Base-by-base conservation (phyloP, 2,329 filamentous ascomycete species). In the Cladophialophora yegresii region DNA sequence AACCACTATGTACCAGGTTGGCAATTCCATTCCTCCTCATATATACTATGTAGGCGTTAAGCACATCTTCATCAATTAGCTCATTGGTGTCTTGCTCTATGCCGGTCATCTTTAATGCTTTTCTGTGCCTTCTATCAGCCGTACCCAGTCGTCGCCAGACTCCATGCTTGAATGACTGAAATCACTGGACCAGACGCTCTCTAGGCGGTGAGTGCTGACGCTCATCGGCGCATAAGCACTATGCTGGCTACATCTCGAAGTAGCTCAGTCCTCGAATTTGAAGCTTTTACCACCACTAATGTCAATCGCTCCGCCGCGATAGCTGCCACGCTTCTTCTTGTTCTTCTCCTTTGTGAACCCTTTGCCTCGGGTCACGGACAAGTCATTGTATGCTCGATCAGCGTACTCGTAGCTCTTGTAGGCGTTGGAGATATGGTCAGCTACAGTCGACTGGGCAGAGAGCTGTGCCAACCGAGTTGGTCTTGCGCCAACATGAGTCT, bases 331-430 rank as follows among this genome's bases (percentile, higher is more conserved):
- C 84, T 92, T 93, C 85, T 92, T 95, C 84, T 99, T 99, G 81
- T 99, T 99, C 87, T 99, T 99, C 82, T 98, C 95, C 83, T 99
- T 99, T 65, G 93, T 98, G 80, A 99, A 99, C 3, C 92, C 92
- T 81, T 97, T 98, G 73, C 95, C 95, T 76, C 89, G 91, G 33
- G 93, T 98, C 45, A 96, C 85, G 55, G 92, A 91, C 68, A 99
- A 81, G 75, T 97, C 93, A 71, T 92, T 85, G 74, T 93, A 91
- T 8, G 96, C 96, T 71, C 87, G 87, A 72, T 95, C 89, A 26
- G 93, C 93, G 79, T 98, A 99, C 68, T 90, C 88, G 76, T 97
- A 92, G 23, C 87, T 83, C 10, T 91, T 83, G 75, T 93, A 98
- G 13, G 85, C 86, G 78, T 98, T 97, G 71, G 89, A 92, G 2